Evolutionary conservation across 2,329 filamentous ascomycete genomes (phyloP), one percentile per base, ranked within the genome.

Genomic region (Aspergillus sclerotialis): DNA sequence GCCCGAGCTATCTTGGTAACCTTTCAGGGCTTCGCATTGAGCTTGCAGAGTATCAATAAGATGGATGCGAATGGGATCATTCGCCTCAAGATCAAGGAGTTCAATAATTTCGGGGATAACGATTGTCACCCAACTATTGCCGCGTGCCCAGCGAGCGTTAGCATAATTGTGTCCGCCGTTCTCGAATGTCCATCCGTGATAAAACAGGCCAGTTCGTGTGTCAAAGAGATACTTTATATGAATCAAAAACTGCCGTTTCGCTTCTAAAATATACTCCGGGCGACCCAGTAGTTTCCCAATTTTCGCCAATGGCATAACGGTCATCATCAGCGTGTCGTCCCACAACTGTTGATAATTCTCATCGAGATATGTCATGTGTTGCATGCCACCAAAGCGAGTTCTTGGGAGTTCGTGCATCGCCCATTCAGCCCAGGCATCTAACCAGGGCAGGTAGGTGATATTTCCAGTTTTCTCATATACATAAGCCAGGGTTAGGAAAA

Each of bases 251-350:
- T 89, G 84, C 6, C 75, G 69, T 63, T 86, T 86, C 8, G 83
- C 84, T 60, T 90, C 84, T 27, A 78, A 80, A 16, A 89, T 68
- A 53, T 90, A 90, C 45, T 82, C 73, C 0, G 81, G 80, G 2
- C 83, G 68, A 40, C 75, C 68, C 3, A 90, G 70, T 4, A 87
- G 66, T 36, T 79, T 71, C 1, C 84, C 84, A 40, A 88, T 88
- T 65, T 89, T 89, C 12, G 83, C 83, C 12, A 89, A 68, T 2
- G 84, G 84, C 60, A 89, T 65, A 5, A 87, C 84, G 1, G 82
- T 88, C 84, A 90, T 90, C 84, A 90, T 89, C 28, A 90, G 69
- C 5, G 84, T 90, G 55, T 90, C 84, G 46, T 88, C 84, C 84
- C 84, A 90, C 14, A 89, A 69, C 64, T 89, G 81, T 55, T 85